These are phyloP conservation scores for Earliella scabrosa DNA, from an alignment of 1,284 basidiomycete species.

Conservation along the genomic window DNA sequence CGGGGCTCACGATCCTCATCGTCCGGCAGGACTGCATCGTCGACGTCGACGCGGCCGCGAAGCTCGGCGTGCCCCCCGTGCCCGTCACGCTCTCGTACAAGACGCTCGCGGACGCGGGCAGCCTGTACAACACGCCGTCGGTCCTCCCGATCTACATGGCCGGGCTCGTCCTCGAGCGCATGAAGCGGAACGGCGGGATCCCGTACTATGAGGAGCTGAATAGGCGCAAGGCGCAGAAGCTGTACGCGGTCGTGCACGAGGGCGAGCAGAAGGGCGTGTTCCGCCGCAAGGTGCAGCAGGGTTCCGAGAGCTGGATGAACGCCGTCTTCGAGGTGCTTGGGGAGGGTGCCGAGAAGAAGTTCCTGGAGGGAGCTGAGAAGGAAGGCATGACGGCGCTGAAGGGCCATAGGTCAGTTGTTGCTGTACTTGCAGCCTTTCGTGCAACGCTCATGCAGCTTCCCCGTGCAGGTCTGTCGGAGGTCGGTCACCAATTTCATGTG, in stretches of 20 bases:
- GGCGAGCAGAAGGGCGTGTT: conserved; percentile 76
- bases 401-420: conserved; percentile 82
- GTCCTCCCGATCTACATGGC: conserved; percentile 93
- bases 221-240: conserved; percentile 69
- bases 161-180: conserved; percentile 83
- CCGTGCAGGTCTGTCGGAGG: conserved; percentile 65
- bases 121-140: conserved; percentile 95
- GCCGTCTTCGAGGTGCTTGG: conserved; percentile 81
- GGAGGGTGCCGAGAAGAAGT: conserved; percentile 70
- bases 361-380: conserved; percentile 80
- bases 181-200: conserved; percentile 74
- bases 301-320: conserved; percentile 92
- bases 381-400: conserved; percentile 85
- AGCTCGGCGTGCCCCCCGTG: conserved; percentile 75
- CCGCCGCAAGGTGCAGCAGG: conserved; percentile 69
- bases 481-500: conserved; percentile 29
- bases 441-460: background rate
- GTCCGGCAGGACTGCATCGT: conserved; percentile 92
- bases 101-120: conserved; percentile 78
- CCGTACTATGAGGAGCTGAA: conserved; percentile 72
- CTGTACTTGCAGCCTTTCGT: background rate
- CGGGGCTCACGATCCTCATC: conserved; percentile 92
- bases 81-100: conserved; percentile 89
- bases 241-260: conserved; percentile 75
- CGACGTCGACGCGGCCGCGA: conserved; percentile 81